Evolutionary conservation across 2,329 filamentous ascomycete genomes (phyloP), one percentile per base, ranked within the genome.

Genomic region (Aspergillus caelatus): DNA sequence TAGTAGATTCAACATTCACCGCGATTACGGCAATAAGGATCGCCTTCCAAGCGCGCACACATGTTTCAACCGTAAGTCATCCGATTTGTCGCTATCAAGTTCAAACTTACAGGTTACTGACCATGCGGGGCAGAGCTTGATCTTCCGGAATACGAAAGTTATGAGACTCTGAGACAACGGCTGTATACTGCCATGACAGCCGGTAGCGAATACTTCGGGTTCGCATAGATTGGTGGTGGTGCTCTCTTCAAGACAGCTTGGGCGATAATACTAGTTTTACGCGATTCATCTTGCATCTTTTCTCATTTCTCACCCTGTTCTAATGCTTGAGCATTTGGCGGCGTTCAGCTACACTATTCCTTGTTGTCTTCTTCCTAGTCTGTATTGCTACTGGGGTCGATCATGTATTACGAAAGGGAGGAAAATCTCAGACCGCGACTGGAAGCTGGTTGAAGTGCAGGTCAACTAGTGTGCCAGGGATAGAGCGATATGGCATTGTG

Each of bases 1-100:
- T 78, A 97, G 91, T 79, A 90, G 93, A 68, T 99, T 99, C 88
- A 99, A 98, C 78, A 98, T 99, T 67, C 95, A 99, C 77, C 93
- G 95, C 68, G 95, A 98, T 79, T 97, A 96, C 80, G 94, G 94
- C 72, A 94, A 91, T 83, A 98, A 97, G 81, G 92, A 97, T 75
- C 91, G 95, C 70, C 85, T 99, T 68, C 95, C 95, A 62, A 96
- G 92, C 72, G 97, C 94, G 72, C 96, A 99, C 79, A 99, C 95
- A 67, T 99, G 95, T 84, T 99, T 99, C 83, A 99, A 99, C 79
- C 95, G 93, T 97, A 88, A 91, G 92, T 91, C 65, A 59, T 41
- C 43, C 53, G 46, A n/a, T 39, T 10, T 28, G 60, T 23, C 50
- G 26, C 30, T 9, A 19, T 57, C n/a, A 45, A 11, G 56, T 36